Percentiles rank a stretch among this genome's conserved stretches.
phyloP scores from a whole-genome alignment of 2,329 filamentous ascomycete species.

The Madurella mycetomatis region DNA sequence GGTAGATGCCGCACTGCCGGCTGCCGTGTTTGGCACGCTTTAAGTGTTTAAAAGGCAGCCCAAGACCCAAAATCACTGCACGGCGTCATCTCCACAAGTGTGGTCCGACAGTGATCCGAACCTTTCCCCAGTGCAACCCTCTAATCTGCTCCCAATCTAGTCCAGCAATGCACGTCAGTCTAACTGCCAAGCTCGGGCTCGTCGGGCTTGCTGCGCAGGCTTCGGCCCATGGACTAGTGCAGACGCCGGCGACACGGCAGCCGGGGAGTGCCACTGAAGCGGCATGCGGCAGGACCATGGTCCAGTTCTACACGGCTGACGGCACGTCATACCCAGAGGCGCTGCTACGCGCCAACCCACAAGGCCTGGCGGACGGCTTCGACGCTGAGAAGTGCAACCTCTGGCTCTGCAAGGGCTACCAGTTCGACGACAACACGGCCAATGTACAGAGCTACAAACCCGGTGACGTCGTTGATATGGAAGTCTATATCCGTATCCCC shows the following conservation, averaged over 20 bases:
- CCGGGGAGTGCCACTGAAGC: conserved; percentile 27
- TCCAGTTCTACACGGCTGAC: conserved; percentile 31
- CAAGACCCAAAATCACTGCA: neutral
- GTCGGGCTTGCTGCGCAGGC: conserved; percentile 18
- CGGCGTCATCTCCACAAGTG: too few species aligned
- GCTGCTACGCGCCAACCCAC: conserved; percentile 26
- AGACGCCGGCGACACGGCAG: conserved; percentile 24
- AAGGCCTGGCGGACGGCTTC: conserved; percentile 25
- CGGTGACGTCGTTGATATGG: conserved; percentile 40
- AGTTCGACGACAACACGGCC: conserved; percentile 37
- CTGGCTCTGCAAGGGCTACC: conserved; percentile 38
- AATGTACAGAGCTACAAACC: conserved; percentile 36
- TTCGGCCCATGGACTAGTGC: conserved; percentile 28
- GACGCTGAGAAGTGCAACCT: conserved; percentile 33
- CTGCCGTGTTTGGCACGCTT: conserved; percentile 1
- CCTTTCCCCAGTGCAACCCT: neutral
- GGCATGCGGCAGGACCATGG: conserved; percentile 30
- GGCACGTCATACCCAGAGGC: conserved; percentile 34
- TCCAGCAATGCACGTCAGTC: conserved; percentile 16
- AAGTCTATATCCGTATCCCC: conserved; percentile 42
- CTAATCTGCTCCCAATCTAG: neutral
- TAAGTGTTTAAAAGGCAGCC: neutral
- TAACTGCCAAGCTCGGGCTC: conserved; percentile 14
- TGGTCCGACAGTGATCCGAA: too few species aligned
- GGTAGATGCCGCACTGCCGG: neutral